Percentiles rank a stretch among this genome's conserved stretches.
Evolutionary conservation across 1,139 yeast genomes (phyloP).

Genomic region (Magnusiomyces tetraspermus): DNA sequence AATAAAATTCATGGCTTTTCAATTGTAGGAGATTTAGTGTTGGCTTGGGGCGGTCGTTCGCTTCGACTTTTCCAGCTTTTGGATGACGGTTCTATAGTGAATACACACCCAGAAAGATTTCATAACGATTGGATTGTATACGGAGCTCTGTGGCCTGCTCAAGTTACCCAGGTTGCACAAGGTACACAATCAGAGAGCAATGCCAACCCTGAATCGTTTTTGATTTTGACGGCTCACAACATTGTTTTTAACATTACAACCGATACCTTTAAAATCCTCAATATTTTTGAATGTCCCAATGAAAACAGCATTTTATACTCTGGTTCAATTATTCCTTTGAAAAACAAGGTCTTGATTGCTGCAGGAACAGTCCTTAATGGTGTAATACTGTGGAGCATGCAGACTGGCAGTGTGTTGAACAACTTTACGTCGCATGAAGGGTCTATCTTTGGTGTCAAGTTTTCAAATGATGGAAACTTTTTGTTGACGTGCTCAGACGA

Average conservation of each 20-base stretch:
- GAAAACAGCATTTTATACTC: conserved; percentile 83
- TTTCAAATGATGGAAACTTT: conserved; percentile 47
- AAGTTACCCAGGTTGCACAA: conserved; percentile 15
- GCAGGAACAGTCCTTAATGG: conserved; percentile 95
- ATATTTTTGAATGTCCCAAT: conserved; percentile 41
- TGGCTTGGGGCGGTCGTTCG: conserved; percentile 69
- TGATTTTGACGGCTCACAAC: conserved; percentile 76
- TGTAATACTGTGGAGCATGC: conserved; percentile 56
- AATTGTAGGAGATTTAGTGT: conserved; percentile 32
- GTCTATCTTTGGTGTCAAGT: conserved; percentile 71
- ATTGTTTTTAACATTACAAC: conserved; percentile 45
- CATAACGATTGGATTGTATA: conserved; percentile 7
- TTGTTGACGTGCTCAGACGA: conserved; percentile 88
- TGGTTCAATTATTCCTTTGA: conserved; percentile 54
- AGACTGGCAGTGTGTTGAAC: conserved; percentile 40
- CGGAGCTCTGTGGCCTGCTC: conserved; percentile 3
- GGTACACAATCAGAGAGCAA: conserved; percentile 64
- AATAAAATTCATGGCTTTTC: conserved; percentile 75
- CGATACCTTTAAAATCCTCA: conserved; percentile 27
- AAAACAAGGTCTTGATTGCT: conserved; percentile 45
- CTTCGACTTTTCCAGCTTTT: conserved; percentile 33
- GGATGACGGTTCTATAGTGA: conserved; percentile 15
- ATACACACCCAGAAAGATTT: conserved; percentile 3
- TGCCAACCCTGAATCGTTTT: conserved; percentile 51
- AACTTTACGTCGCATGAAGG: conserved; percentile 74